Base-by-base conservation (phyloP, 345 rosid species). In the Erysimum cheiranthoides region DNA sequence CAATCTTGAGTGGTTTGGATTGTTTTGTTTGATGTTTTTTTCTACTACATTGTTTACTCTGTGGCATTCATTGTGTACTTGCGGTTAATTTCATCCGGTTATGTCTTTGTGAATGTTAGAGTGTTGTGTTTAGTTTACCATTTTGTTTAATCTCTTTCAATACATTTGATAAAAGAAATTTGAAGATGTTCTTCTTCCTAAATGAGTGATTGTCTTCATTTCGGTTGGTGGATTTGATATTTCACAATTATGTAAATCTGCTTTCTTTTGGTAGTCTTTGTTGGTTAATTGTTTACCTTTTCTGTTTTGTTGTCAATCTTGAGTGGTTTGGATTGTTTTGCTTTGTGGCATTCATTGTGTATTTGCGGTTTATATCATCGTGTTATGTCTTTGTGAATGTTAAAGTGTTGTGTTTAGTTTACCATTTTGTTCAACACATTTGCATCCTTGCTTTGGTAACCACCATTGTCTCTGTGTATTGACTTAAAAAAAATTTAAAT, bases 111-210 rank as follows among this genome's bases (percentile, higher is more conserved):
- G 47, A 45, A 70, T 59, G 66, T 60, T 57, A 53, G 34, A 43
- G 27, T 13, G 10, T 2, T 46, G 30, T 61, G 3, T 17, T 14
- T 46, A 16, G 70, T 62, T 12, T 27, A n/a, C 5, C 16, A 10
- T 36, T 1, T 61, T 11, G 34, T 21, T 61, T 2, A 32, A 1
- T 60, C 47, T 49, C 31, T 60, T 25, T 36, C 27, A 13, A 21
- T n/a, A 21, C 25, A 21, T 21, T 21, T 1, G 25, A 21, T 21
- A 21, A 21, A 21, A 21, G 1, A 21, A 21, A 36, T 79, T 36
- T 69, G 74, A 32, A 61, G 64, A 68, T 68, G 74, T 4, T 46
- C 3, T 54, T 49, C 60, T 75, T 57, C 45, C 46, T 67, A 57
- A 74, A 62, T 51, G 69, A 38, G 5, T 62, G 11, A 32, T 2